phyloP scores from a whole-genome alignment of 2,329 filamentous ascomycete genomes.

The Fusarium scirpi region DNA sequence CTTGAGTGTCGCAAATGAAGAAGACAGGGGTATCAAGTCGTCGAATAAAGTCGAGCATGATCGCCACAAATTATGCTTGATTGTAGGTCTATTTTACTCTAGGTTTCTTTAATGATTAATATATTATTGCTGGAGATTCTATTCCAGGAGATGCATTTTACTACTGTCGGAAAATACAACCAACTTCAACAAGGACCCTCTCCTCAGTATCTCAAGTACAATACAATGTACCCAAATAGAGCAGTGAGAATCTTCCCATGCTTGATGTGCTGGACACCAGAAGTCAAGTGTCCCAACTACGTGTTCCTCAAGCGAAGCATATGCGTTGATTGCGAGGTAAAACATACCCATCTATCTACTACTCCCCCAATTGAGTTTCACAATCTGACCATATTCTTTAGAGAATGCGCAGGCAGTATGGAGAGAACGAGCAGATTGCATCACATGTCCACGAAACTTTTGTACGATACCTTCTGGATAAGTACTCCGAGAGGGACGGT shows the following conservation, averaged over 20 bases:
- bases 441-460: conserved; percentile 42
- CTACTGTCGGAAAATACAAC: neutral
- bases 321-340: conserved; percentile 44
- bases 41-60: neutral
- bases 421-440: conserved; percentile 30
- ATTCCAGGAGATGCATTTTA: neutral
- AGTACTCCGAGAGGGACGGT: conserved; percentile 38
- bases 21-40: neutral
- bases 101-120: neutral
- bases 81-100: neutral
- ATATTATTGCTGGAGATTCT: neutral
- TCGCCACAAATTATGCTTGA: neutral
- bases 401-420: conserved; percentile 25
- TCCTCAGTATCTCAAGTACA: neutral
- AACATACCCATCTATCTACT: neutral
- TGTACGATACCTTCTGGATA: conserved; percentile 45
- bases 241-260: conserved; percentile 40
- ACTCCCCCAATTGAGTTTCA: conserved; percentile 2
- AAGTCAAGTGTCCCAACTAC: conserved; percentile 44
- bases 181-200: conserved; percentile 5
- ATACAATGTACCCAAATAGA: conserved; percentile 33
- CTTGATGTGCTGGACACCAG: conserved; percentile 41
- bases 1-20: neutral
- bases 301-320: conserved; percentile 43
- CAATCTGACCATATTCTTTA: conserved; percentile 12